Evolutionary conservation across 805 yeast species (phyloP), one percentile per base, ranked within the genome.

Genomic region (Torulaspora maleeae): DNA sequence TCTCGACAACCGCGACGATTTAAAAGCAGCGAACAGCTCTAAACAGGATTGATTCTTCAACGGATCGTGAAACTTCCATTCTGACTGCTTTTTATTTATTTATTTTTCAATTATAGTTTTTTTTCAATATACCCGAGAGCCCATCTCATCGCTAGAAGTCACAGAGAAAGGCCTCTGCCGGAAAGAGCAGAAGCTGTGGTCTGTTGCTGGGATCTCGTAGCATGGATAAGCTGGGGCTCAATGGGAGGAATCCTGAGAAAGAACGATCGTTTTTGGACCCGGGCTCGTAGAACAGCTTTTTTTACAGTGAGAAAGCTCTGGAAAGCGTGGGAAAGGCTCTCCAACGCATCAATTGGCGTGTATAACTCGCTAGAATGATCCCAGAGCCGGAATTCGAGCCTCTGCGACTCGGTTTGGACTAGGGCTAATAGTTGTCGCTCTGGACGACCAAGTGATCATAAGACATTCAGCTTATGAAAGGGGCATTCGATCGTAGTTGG

Each of bases 1-100:
- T 64, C 27, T 30, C 27, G 41, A 15, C 24, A 6, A 13, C 17
- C 28, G 25, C 10, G 5, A 8, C 25, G 25, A 22, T 22, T 8
- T 22, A 7, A 22, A 7, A 8, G 25, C 7, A 22, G 25, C 25
- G 5, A 8, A 22, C 5, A 22, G 8, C 25, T 6, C 10, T 12
- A 13, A 13, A 28, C 17, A 15, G 41, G 27, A 4, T 38, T 38
- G 35, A 22, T 4, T 22, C 10, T 8, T 4, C 25, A 22, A 22
- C 5, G 25, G 25, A 8, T 22, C 25, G 25, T 8, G 25, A 3
- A 22, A 22, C 25, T 22, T 6, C 8, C 4, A 28, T 24, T 28
- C 16, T 30, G 19, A 28, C 34, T 8, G 28, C 16, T 15, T n/a
- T 27, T 11, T 27, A 5, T 32, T 32, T 32, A 16, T 32, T 32